Evolutionary conservation across 179 eudicot species (phyloP).

Genomic region (Sideroxylon spinosum): DNA sequence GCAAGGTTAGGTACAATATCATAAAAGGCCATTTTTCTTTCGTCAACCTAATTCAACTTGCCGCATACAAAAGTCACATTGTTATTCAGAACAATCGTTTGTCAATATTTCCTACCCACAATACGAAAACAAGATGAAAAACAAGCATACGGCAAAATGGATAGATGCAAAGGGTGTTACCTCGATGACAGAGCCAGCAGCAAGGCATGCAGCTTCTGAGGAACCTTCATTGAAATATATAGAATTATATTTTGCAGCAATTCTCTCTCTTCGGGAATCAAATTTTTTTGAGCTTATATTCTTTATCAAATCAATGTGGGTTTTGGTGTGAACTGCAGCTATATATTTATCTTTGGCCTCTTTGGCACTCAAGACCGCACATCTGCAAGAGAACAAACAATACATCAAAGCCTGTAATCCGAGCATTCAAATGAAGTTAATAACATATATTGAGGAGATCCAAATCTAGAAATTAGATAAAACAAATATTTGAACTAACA

Average conservation of each 20-base stretch:
- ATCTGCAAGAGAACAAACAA: conserved; percentile 40
- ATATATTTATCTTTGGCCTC: conserved; percentile 70
- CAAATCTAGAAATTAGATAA: background rate
- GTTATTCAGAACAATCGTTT: background rate
- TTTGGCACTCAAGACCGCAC: conserved; percentile 62
- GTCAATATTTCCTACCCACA: background rate
- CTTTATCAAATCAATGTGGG: conserved; percentile 63
- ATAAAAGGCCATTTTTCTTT: background rate
- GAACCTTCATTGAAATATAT: conserved; percentile 87
- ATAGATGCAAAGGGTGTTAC: conserved; percentile 25
- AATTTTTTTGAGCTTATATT: conserved; percentile 63
- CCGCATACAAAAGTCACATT: background rate
- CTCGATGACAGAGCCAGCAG: conserved; percentile 93
- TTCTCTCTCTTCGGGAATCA: conserved; percentile 42
- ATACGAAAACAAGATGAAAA: background rate
- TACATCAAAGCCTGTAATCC: background rate
- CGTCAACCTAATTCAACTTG: background rate
- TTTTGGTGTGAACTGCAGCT: conserved; percentile 66
- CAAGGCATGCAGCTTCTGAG: conserved; percentile 87
- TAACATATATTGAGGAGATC: background rate
- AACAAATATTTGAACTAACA: background rate
- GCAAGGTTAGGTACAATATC: background rate
- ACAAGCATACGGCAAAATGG: background rate
- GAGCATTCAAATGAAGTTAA: background rate
- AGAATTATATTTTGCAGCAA: conserved; percentile 64